These are phyloP conservation scores for Tricholoma furcatifolium DNA, from an alignment of 768 basidiomycete species.

Conservation along the genomic window DNA sequence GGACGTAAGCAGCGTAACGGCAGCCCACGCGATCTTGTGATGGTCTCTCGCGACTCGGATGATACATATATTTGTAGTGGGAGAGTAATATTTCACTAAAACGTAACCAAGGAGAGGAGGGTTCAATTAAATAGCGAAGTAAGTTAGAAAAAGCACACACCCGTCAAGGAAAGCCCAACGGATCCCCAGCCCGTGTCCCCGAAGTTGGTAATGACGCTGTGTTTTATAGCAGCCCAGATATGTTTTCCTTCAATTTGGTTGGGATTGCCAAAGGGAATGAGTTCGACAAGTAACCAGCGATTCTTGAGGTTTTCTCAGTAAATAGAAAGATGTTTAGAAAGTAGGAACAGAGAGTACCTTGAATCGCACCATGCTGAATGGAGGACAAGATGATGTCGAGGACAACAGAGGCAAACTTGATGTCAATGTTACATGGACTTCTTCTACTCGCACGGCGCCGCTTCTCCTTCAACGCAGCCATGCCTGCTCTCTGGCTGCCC, in stretches of 20 bases:
- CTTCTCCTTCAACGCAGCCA: too few species aligned
- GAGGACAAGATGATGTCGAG: too few species aligned
- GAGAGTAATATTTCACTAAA: constrained; percentile 87
- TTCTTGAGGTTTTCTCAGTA: constrained; percentile 61
- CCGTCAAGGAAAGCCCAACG: constrained; percentile 66
- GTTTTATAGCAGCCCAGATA: constrained; percentile 67
- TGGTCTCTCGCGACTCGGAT: constrained; percentile 84
- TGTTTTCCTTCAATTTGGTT: constrained; percentile 54
- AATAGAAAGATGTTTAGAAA: too few species aligned
- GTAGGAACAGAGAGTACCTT: too few species aligned
- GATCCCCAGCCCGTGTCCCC: constrained; percentile 88
- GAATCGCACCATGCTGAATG: too few species aligned
- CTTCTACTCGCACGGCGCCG: too few species aligned
- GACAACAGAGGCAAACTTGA: too few species aligned
- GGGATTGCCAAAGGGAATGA: constrained; percentile 48
- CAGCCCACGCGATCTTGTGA: constrained; percentile 78
- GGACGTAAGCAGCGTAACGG: constrained; percentile 63
- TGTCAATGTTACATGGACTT: too few species aligned
- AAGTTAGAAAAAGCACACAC: constrained; percentile 34
- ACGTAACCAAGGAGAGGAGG: too few species aligned
- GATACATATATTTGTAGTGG: constrained; percentile 80
- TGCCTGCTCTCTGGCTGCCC: too few species aligned
- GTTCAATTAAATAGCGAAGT: neutral
- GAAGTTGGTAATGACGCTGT: constrained; percentile 70
- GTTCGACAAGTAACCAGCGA: constrained; percentile 86